phyloP scores from a whole-genome alignment of 1,284 basidiomycete genomes.

The Schizophyllum commune region DNA sequence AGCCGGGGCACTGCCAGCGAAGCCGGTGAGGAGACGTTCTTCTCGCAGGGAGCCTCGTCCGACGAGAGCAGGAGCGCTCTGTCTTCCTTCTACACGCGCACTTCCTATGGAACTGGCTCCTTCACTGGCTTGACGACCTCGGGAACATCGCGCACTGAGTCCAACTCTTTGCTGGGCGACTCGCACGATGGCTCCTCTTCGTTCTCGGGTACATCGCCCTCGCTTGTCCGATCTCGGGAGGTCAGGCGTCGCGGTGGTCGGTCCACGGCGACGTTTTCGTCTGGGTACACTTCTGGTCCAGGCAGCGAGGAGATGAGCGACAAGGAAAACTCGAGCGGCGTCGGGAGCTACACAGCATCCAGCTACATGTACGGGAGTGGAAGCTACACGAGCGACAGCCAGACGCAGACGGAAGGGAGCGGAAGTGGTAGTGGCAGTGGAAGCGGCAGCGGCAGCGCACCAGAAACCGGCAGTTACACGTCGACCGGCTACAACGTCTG shows the following conservation, averaged over 20 bases:
- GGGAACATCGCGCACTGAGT: constrained; percentile 4
- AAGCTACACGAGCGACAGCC: constrained; percentile 13
- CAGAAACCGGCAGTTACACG: constrained; percentile 20
- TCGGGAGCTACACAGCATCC: constrained; percentile 10
- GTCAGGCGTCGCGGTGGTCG: constrained; percentile 46
- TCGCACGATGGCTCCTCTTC: constrained; percentile 20
- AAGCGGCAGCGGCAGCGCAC: constrained; percentile 22
- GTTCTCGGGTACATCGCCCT: constrained; percentile 18
- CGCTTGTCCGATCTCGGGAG: constrained; percentile 49
- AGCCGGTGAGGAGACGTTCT: constrained; percentile 47
- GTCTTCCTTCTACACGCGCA: constrained; percentile 29
- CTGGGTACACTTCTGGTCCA: constrained; percentile 21
- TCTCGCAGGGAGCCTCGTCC: constrained; percentile 32
- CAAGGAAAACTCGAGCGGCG: constrained; percentile 42
- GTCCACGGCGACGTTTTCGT: constrained; percentile 29
- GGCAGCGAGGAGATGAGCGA: constrained; percentile 22
- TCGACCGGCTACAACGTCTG: constrained; percentile 43
- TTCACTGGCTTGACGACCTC: constrained; percentile 22
- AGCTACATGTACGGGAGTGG: constrained; percentile 14
- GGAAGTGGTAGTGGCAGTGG: constrained; percentile 12
- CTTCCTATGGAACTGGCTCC: constrained; percentile 21
- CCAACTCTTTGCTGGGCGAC: constrained; percentile 23
- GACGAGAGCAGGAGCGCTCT: constrained; percentile 21
- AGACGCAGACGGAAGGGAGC: constrained; percentile 14
- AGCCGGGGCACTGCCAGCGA: not conserved